Evolutionary conservation across 257 asterid genomes (phyloP).

Genomic region (Nicotiana knightiana): DNA sequence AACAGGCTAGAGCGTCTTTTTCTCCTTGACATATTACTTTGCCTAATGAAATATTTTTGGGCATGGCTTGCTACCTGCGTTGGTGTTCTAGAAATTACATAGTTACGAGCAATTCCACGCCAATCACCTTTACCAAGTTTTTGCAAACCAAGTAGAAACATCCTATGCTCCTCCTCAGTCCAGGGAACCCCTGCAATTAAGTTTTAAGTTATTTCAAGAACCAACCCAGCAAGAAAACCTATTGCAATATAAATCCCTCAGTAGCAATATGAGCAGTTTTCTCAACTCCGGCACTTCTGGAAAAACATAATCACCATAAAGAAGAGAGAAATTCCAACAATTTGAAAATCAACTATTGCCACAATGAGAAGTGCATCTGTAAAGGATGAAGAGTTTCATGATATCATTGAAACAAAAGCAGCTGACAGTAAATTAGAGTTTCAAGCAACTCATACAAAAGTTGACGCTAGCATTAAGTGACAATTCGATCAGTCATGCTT

Average conservation of each 20-base stretch:
- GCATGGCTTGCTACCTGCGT: slow-evolving; percentile 99
- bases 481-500: not conserved
- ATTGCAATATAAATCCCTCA: not conserved
- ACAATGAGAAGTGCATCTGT: not conserved
- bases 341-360: not conserved
- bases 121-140: slow-evolving; percentile 99
- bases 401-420: not conserved
- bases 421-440: not conserved
- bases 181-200: slow-evolving; percentile 74
- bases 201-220: not conserved
- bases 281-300: not conserved
- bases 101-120: slow-evolving; percentile 98
- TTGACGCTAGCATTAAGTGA: not conserved
- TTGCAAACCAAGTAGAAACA: slow-evolving; percentile 93
- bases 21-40: slow-evolving; percentile 83
- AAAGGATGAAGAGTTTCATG: not conserved
- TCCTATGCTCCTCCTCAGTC: slow-evolving; percentile 97
- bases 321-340: not conserved
- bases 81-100: slow-evolving; percentile 85
- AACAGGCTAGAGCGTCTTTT: slow-evolving; percentile 97
- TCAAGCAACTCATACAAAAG: not conserved
- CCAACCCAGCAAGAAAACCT: not conserved
- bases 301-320: not conserved
- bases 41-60: slow-evolving; percentile 93
- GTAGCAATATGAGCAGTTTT: not conserved